phyloP scores from a whole-genome alignment of 78 protist species.

The Tieghemostelium lacteum region DNA sequence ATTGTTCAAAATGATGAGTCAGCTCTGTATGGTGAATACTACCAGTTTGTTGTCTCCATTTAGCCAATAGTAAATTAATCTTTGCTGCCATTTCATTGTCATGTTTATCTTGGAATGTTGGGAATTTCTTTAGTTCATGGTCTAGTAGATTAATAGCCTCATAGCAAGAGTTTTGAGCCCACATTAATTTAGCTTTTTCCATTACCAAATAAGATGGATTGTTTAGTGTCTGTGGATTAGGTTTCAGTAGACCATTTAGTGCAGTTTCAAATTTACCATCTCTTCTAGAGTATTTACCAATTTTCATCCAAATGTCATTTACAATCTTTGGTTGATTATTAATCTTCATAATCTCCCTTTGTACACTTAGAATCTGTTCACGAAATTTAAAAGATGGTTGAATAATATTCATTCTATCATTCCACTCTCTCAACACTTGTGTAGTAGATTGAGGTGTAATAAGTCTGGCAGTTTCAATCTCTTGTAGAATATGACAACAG shows the following conservation, averaged over 20 bases:
- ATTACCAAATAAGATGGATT: slow-evolving; percentile 6
- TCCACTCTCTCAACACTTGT: slow-evolving; percentile 26
- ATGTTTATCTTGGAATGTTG: no score
- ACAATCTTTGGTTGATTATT: neutral
- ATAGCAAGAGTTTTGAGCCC: slow-evolving; percentile 1
- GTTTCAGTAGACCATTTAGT: slow-evolving; percentile 37
- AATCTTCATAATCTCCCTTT: slow-evolving; percentile 50
- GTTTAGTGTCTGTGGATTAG: neutral
- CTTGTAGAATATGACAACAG: slow-evolving; percentile 85
- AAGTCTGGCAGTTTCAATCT: slow-evolving; percentile 77
- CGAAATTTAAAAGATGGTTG: slow-evolving; percentile 54
- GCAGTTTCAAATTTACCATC: slow-evolving; percentile 51
- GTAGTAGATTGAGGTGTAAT: neutral
- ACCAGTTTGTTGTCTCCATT: slow-evolving; percentile 62
- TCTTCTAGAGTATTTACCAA: slow-evolving; percentile 39
- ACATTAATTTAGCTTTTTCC: slow-evolving; percentile 39
- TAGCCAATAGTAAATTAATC: neutral
- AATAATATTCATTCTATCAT: slow-evolving; percentile 46
- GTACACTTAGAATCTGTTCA: slow-evolving; percentile 76
- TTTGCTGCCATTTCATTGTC: slow-evolving; percentile 3
- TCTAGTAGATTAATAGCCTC: slow-evolving; percentile 45
- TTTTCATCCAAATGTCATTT: slow-evolving; percentile 23
- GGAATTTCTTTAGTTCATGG: slow-evolving; percentile 2
- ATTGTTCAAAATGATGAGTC: slow-evolving; percentile 4
- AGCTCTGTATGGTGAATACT: slow-evolving; percentile 25